These are phyloP conservation scores for Dactylis glomerata DNA, from an alignment of 176 grass and related monocot genomes.

Conservation along the genomic window DNA sequence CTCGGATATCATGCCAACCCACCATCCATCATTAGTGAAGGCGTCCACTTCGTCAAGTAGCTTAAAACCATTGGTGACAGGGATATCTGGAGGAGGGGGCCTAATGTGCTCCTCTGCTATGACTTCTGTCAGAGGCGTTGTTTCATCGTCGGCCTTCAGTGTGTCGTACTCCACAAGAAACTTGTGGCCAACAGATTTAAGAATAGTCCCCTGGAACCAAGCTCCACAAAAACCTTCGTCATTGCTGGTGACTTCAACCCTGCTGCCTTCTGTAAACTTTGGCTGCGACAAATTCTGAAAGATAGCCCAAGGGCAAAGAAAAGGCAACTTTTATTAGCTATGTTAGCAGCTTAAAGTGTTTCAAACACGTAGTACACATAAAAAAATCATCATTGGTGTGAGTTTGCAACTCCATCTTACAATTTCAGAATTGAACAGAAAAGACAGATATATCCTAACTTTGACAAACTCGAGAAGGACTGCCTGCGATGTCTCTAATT, in stretches of 20 bases:
- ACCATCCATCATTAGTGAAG: slow-evolving; percentile 76
- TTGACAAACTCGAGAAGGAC: background rate
- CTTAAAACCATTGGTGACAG: slow-evolving; percentile 30
- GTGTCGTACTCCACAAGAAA: slow-evolving; percentile 60
- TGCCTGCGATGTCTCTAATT: background rate
- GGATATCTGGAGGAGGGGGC: slow-evolving; percentile 43
- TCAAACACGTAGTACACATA: background rate
- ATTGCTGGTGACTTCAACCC: slow-evolving; percentile 70
- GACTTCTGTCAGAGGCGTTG: slow-evolving; percentile 53
- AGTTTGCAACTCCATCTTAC: background rate
- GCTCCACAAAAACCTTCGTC: slow-evolving; percentile 74
- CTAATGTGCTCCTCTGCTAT: slow-evolving; percentile 54
- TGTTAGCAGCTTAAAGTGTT: background rate
- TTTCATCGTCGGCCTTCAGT: slow-evolving; percentile 59
- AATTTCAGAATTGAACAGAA: background rate
- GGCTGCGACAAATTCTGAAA: slow-evolving; percentile 32
- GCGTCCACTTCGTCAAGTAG: slow-evolving; percentile 88
- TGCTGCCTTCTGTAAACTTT: slow-evolving; percentile 39
- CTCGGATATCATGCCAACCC: slow-evolving; percentile 79
- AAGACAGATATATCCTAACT: background rate
- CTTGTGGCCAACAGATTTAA: slow-evolving; percentile 44
- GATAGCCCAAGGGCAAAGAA: background rate
- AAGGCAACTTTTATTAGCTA: background rate
- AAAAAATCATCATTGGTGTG: background rate
- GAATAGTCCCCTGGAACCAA: slow-evolving; percentile 55